Base-by-base conservation (phyloP, 2,329 filamentous ascomycete species). In the Mycosphaerella sp. region DNA sequence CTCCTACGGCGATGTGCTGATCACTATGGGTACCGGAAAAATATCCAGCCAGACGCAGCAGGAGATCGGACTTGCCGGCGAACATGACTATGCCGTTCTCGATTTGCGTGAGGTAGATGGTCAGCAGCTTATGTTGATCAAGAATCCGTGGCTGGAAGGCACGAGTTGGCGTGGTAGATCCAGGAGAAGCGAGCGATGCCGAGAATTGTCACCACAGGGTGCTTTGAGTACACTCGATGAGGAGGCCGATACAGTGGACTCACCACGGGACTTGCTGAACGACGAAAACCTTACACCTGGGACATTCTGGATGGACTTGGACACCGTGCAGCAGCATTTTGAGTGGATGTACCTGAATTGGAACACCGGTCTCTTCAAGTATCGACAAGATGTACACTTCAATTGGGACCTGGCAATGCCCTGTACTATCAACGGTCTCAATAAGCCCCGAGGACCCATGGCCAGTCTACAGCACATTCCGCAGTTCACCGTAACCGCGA, bases 291-390 rank as follows among this genome's bases (percentile, higher is more conserved):
- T 72, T 6, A 65, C 71, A 25, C 84, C 85, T 0, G 89, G 89
- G n/a, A 88, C 86, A 0, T 94, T 95, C 65, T 97, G 93, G 91
- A 94, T 97, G 71, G 82, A 85, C 18, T 81, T 93, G 25, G 87
- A 95, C 60, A 87, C 89, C 58, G 82, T 96, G 3, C 79, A 88
- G 32, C 89, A 95, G 63, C 84, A 95, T 65, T 98, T 96, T 57
- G 89, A 97, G 66, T 95, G 90, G 14, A 81, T 98, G 59, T 98
- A 97, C 68, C 76, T 98, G 49, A 98, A 97, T 70, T 98, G 93
- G 93, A 96, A 95, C 59, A 90, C 93, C 0, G 78, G 79, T 0
- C 74, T 95, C 0, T 98, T 98, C 70, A 74, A 75, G 1, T 73
- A 86, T 65, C 83, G 90, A 7, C 85, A 95, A 67, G 90, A 98